Conservation (phyloP, 306 rosid species). For the Senna siamea region DNA sequence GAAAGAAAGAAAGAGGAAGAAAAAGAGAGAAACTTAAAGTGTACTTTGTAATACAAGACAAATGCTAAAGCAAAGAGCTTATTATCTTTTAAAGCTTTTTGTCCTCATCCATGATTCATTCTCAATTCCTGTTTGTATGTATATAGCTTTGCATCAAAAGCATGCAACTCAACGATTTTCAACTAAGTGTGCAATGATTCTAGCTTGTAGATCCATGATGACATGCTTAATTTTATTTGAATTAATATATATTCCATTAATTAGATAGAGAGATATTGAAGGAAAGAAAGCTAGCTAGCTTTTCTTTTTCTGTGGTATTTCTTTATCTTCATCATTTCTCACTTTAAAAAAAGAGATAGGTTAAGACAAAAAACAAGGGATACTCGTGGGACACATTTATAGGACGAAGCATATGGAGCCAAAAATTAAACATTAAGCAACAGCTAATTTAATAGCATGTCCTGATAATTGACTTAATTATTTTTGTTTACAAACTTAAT, state of each 20-base stretch:
- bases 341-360: slow-evolving; percentile 15
- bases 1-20: not conserved
- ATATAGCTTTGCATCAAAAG: not conserved
- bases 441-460: too few relatives aligned
- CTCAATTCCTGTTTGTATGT: not conserved
- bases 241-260: too few relatives aligned
- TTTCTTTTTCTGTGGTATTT: slow-evolving; percentile 20
- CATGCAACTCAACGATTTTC: too few relatives aligned
- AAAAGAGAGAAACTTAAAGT: not conserved
- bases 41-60: slow-evolving; percentile 12
- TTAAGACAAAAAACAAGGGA: slow-evolving; percentile 18
- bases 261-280: not conserved
- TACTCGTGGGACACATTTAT: slow-evolving; percentile 24
- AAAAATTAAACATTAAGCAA: too few relatives aligned
- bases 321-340: slow-evolving; percentile 21
- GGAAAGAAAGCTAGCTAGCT: slow-evolving; percentile 1
- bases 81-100: not conserved
- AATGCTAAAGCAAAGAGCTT: not conserved
- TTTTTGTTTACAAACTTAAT: too few relatives aligned
- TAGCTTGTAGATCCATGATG: not conserved
- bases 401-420: not conserved
- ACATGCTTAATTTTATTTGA: slow-evolving; percentile 19
- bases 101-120: not conserved
- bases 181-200: too few relatives aligned
- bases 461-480: too few relatives aligned